Evolutionary conservation across 768 basidiomycete genomes (phyloP).

Genomic region (Dioszegia crocea): DNA sequence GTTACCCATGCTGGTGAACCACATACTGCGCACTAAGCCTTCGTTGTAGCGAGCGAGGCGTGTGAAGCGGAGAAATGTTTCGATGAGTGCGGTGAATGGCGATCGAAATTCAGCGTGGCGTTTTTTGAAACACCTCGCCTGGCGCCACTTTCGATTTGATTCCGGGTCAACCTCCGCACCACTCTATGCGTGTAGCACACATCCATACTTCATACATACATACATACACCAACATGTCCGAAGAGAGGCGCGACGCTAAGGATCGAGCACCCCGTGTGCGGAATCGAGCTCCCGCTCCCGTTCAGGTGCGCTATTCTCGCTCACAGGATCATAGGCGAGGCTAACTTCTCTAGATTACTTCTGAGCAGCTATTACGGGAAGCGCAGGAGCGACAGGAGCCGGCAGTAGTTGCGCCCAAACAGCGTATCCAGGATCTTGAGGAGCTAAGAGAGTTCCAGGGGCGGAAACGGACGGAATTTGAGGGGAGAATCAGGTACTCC

Average conservation of each 20-base stretch:
- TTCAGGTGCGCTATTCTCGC: too few relatives aligned
- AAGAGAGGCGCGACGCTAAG: constrained; percentile 24
- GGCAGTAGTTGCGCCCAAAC: constrained; percentile 83
- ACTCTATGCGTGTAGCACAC: not conserved
- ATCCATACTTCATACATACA: too few relatives aligned
- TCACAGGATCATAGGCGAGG: too few relatives aligned
- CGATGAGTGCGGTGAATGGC: too few relatives aligned
- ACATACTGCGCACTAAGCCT: too few relatives aligned
- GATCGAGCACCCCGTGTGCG: constrained; percentile 62
- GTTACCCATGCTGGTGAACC: too few relatives aligned
- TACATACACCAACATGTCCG: not conserved
- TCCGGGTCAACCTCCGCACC: too few relatives aligned
- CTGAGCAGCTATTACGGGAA: constrained; percentile 95
- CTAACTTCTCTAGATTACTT: constrained; percentile 68
- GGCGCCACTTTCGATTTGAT: too few relatives aligned
- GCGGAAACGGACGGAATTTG: constrained; percentile 81
- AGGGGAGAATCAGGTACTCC: constrained; percentile 63
- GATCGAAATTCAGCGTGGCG: too few relatives aligned
- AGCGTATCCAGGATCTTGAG: constrained; percentile 94
- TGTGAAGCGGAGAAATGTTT: too few relatives aligned
- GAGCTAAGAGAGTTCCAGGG: constrained; percentile 72
- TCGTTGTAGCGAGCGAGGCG: too few relatives aligned
- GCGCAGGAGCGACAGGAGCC: constrained; percentile 97
- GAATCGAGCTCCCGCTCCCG: constrained; percentile 89
- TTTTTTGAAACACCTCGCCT: too few relatives aligned